Base-by-base conservation (phyloP, 192 early-diverging fungal species). In the Mortierella claussenii region DNA sequence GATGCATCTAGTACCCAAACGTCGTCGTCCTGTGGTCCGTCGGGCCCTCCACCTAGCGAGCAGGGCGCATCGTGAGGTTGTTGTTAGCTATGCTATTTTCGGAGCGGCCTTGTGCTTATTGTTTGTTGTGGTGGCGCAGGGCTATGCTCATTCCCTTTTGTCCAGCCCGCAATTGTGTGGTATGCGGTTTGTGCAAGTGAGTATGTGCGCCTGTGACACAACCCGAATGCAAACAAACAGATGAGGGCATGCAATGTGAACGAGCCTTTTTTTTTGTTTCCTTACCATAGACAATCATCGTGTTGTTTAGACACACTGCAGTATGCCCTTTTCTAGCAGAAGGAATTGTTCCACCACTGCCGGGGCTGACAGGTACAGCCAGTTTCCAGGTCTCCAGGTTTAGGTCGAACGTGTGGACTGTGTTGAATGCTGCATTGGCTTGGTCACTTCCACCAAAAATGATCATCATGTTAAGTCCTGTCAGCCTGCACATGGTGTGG, bases 221-320 rank as follows among this genome's bases (percentile, higher is more conserved):
- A 34, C 31, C n/a, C n/a, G n/a, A n/a, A 33, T 13, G 32, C 43
- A 33, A 52, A 36, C 2, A 23, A 18, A n/a, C 40, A 40, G 7
- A 10, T 40, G 8, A 40, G 7, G 13, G 7, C 37, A 40, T 40
- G 7, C 37, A n/a, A n/a, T n/a, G n/a, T n/a, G n/a, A n/a, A n/a
- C n/a, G n/a, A n/a, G n/a, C n/a, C n/a, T 7, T 40, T 40, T 13
- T 13, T 40, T 40, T 40, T 40, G 8, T 40, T 40, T 40, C n/a
- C 44, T 60, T 60, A 78, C 91, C 91, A 78, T 87, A 93, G 47
- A 93, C 82, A 56, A 90, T 83, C 87, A 91, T 91, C 23, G 82
- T 84, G 55, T 91, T 81, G 24, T 86, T 58, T 11, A 87, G 46
- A 63, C 92, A 93, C 1, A 87, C 87, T 3, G 92, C 87, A 0